Conservation (phyloP, 169 alveolate species). For the Plasmodium blacklocki region DNA sequence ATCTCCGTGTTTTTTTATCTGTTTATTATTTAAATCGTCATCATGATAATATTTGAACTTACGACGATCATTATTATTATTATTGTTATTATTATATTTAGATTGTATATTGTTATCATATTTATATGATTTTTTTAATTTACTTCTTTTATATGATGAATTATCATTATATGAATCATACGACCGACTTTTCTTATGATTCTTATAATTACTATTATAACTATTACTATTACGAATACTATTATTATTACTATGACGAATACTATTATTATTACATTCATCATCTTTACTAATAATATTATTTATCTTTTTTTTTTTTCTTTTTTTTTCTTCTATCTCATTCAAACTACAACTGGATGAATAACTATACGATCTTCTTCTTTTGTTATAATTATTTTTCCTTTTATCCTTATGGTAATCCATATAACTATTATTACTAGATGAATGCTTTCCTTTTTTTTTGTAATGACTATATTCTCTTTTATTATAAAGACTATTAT, state of each 20-base stretch:
- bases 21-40: not conserved
- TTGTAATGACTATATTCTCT: not conserved
- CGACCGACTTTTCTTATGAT: no score
- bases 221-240: no score
- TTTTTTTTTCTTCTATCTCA: no score
- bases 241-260: no score
- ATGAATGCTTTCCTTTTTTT: not conserved
- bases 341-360: not conserved
- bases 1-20: not conserved
- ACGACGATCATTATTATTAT: not conserved
- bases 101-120: no score
- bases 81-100: not conserved
- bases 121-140: no score
- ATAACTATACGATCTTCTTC: not conserved
- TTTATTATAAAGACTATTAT: not conserved
- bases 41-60: conserved; percentile 2
- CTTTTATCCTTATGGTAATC: not conserved
- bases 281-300: no score
- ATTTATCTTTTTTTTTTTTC: no score
- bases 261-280: no score
- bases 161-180: no score
- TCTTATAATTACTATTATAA: no score
- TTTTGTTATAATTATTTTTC: not conserved
- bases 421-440: not conserved
- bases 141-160: no score